Percentiles rank a stretch among this genome's conserved stretches.
Evolutionary conservation across 78 protist species (phyloP).

Genomic region (Dictyostelium purpureum): DNA sequence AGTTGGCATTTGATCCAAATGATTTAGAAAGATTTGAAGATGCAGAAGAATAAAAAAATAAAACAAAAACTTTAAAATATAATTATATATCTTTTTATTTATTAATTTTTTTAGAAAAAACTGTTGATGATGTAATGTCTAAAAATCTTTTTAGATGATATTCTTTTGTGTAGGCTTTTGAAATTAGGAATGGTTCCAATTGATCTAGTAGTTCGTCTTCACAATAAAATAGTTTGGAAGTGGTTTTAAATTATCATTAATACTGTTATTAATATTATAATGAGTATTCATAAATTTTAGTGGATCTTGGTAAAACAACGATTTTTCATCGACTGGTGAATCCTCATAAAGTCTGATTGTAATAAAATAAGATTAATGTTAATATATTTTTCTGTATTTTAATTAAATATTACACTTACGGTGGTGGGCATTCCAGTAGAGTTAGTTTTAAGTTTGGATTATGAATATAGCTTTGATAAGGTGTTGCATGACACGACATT

Average conservation of each 20-base stretch:
- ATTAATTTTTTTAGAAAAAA: not conserved
- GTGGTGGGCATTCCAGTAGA: conserved; percentile 73
- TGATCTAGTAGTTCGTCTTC: conserved; percentile 11
- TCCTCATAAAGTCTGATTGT: not conserved
- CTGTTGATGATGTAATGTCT: conserved; percentile 25
- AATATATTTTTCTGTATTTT: not conserved
- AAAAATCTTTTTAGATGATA: not conserved
- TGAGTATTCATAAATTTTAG: not conserved
- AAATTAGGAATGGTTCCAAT: not conserved
- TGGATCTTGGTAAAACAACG: conserved; percentile 30
- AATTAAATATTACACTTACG: conserved; percentile 34
- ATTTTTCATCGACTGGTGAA: conserved; percentile 18
- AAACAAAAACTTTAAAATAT: not conserved
- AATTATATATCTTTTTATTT: not conserved
- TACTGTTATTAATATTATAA: not conserved
- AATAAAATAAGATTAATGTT: not conserved
- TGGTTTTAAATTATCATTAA: not conserved
- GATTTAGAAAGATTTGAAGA: not conserved
- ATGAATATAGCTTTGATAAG: conserved; percentile 81
- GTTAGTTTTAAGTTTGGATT: conserved; percentile 47
- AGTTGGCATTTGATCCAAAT: not conserved
- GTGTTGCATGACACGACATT: conserved; percentile 90
- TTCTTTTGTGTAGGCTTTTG: not conserved
- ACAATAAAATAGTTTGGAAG: conserved; percentile 42
- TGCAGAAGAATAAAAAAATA: conserved; percentile 1